A percentile compares a stretch with the other conserved stretches of the same genome.
phyloP scores from a whole-genome alignment of 805 yeast species.

The Saturnispora silvae region DNA sequence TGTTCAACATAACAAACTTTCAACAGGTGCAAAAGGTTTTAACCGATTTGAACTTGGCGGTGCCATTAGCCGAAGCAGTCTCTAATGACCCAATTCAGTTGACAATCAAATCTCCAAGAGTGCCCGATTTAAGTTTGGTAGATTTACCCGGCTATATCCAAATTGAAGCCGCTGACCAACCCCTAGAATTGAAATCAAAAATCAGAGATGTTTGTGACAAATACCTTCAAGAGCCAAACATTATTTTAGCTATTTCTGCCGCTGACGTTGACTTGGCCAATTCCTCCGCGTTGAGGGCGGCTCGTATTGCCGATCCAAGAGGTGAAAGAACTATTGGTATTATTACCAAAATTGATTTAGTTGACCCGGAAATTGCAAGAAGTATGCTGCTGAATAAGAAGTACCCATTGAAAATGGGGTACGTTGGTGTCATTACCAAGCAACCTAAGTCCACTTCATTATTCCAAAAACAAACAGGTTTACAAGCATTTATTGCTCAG shows the following conservation, averaged over 20 bases:
- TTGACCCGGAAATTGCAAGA: slow-evolving; percentile 64
- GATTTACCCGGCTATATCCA: slow-evolving; percentile 98
- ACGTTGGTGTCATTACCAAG: slow-evolving; percentile 94
- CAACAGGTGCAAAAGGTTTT: slow-evolving; percentile 79
- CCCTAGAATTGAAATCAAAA: slow-evolving; percentile 65
- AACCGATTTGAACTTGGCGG: slow-evolving; percentile 84
- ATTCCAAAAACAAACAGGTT: slow-evolving; percentile 44
- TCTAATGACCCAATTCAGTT: slow-evolving; percentile 91
- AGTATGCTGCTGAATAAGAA: slow-evolving; percentile 60
- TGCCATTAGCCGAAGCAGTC: slow-evolving; percentile 74
- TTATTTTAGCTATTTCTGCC: slow-evolving; percentile 89
- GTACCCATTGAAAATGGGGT: slow-evolving; percentile 92
- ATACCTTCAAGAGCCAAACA: slow-evolving; percentile 84
- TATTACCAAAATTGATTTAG: slow-evolving; percentile 85
- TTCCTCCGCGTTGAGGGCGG: slow-evolving; percentile 87
- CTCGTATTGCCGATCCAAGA: slow-evolving; percentile 79
- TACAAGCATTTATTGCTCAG: slow-evolving; percentile 56
- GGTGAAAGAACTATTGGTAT: slow-evolving; percentile 97
- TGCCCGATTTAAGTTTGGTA: slow-evolving; percentile 87
- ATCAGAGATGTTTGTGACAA: slow-evolving; percentile 74
- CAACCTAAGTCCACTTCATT: slow-evolving; percentile 38
- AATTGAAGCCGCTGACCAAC: slow-evolving; percentile 94
- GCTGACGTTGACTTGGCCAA: slow-evolving; percentile 98
- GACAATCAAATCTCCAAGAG: slow-evolving; percentile 78
- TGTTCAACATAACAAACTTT: slow-evolving; percentile 78